Evolutionary conservation across 208 protist species (phyloP).

Genomic region (Leishmania arabica): DNA sequence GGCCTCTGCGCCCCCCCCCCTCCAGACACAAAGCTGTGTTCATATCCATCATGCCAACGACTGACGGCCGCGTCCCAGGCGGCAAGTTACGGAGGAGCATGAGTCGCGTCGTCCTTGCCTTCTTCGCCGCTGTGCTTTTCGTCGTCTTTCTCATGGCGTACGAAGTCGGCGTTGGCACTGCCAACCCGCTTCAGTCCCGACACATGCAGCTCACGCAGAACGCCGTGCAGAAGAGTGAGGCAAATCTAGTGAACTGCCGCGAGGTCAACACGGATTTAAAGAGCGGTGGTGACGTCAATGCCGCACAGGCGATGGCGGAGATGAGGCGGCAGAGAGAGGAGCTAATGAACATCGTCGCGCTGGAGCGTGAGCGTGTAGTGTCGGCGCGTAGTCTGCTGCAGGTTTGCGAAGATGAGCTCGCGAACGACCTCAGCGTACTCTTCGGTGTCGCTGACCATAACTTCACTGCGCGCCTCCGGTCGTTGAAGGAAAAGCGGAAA

Average conservation of each 20-base stretch:
- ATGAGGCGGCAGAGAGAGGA: constrained; percentile 6
- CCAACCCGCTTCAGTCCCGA: constrained; percentile 11
- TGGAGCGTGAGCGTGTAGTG: constrained; percentile 11
- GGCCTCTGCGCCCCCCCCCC: not conserved
- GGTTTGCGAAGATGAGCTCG: constrained; percentile 16
- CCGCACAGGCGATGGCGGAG: constrained; percentile 12
- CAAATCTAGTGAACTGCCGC: constrained; percentile 1
- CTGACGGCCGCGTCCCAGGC: not conserved
- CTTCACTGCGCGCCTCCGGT: not conserved
- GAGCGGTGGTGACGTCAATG: constrained; percentile 5
- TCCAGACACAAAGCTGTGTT: too few relatives aligned
- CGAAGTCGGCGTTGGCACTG: constrained; percentile 11
- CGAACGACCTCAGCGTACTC: not conserved
- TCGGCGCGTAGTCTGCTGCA: constrained; percentile 12
- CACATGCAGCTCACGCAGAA: not conserved
- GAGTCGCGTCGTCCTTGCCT: not conserved
- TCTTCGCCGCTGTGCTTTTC: constrained; percentile 10
- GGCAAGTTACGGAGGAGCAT: constrained; percentile 15
- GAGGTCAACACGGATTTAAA: not conserved
- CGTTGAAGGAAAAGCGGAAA: not conserved
- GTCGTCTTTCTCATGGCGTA: constrained; percentile 24
- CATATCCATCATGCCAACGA: not conserved
- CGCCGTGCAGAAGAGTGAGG: constrained; percentile 1
- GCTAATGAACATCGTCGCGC: not conserved
- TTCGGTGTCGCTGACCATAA: constrained; percentile 7